Conservation (phyloP, 2,329 filamentous ascomycete species). For the Sporothrix variecibatus region DNA sequence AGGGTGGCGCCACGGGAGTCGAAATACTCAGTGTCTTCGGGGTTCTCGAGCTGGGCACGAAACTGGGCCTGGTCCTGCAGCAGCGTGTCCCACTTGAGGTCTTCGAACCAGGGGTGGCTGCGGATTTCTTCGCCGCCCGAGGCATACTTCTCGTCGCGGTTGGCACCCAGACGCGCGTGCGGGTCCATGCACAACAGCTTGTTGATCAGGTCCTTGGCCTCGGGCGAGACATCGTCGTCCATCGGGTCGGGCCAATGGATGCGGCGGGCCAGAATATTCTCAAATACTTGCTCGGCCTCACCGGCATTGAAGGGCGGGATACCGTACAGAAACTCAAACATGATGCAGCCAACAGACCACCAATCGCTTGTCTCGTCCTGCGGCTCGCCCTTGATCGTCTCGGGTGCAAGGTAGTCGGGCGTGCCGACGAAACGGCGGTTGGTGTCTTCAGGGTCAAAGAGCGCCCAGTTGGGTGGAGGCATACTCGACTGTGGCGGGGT, state of each 20-base stretch:
- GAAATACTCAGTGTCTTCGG: constrained; percentile 97
- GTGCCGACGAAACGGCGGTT: constrained; percentile 94
- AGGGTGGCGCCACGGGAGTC: constrained; percentile 88
- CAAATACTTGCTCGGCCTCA: constrained; percentile 91
- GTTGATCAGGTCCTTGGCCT: constrained; percentile 94
- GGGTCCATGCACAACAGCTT: constrained; percentile 85
- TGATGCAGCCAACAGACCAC: constrained; percentile 99
- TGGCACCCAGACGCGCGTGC: constrained; percentile 78
- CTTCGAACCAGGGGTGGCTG: constrained; percentile 83
- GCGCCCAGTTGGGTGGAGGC: constrained; percentile 84
- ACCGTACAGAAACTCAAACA: constrained; percentile 95
- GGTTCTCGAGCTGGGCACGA: constrained; percentile 89
- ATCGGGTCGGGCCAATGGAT: constrained; percentile 85
- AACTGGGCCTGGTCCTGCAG: constrained; percentile 97
- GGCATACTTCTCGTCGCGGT: constrained; percentile 76
- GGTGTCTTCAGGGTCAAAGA: constrained; percentile 94
- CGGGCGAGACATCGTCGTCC: constrained; percentile 76
- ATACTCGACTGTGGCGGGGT: constrained; percentile 67
- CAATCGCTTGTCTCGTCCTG: constrained; percentile 99
- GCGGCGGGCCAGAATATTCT: constrained; percentile 86
- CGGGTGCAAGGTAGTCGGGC: constrained; percentile 93
- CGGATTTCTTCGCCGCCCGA: constrained; percentile 91
- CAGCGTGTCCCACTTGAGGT: constrained; percentile 84
- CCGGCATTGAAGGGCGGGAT: constrained; percentile 90
- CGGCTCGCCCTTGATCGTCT: constrained; percentile 91